Percentiles rank a stretch among this genome's conserved stretches.
phyloP scores from a whole-genome alignment of 495 filamentous ascomycete genomes.

The Staphylotrichum tortipilum region DNA sequence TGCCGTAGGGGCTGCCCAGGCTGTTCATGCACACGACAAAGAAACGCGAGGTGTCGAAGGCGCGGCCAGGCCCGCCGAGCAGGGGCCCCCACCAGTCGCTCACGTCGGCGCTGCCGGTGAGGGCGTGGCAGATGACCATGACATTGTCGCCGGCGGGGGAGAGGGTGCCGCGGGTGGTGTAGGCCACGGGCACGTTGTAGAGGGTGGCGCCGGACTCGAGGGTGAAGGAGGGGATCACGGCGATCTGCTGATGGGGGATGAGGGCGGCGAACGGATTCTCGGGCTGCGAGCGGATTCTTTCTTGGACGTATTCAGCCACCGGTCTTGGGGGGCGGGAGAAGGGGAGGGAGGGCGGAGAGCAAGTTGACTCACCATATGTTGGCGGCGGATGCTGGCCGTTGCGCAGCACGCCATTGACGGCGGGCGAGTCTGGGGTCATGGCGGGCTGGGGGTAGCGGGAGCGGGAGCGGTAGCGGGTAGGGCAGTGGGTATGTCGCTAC shows the following conservation, averaged over 20 bases:
- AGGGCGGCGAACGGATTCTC: slow-evolving; percentile 87
- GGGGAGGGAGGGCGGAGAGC: not conserved
- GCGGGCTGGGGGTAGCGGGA: not conserved
- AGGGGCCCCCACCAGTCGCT: slow-evolving; percentile 98
- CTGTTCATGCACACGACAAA: slow-evolving; percentile 95
- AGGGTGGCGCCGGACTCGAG: slow-evolving; percentile 88
- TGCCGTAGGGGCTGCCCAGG: slow-evolving; percentile 92
- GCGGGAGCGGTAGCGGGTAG: too few relatives aligned
- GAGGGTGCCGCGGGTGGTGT: slow-evolving; percentile 74
- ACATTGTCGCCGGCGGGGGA: slow-evolving; percentile 74
- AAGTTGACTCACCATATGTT: slow-evolving; percentile 35
- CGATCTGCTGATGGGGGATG: slow-evolving; percentile 79
- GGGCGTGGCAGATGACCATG: slow-evolving; percentile 93
- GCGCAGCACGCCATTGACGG: too few relatives aligned
- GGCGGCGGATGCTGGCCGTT: slow-evolving; percentile 10
- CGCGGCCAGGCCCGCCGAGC: slow-evolving; percentile 77
- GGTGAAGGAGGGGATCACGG: slow-evolving; percentile 78
- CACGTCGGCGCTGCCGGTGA: slow-evolving; percentile 94
- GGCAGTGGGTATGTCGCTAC: too few relatives aligned
- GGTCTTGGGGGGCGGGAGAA: slow-evolving; percentile 11
- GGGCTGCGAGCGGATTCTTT: slow-evolving; percentile 56
- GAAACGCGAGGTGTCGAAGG: slow-evolving; percentile 87
- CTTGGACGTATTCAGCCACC: slow-evolving; percentile 51
- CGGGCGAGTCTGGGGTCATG: slow-evolving; percentile 12
- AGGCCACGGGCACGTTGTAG: slow-evolving; percentile 84